phyloP scores from a whole-genome alignment of 257 asterid genomes.

The Euphrasia confusa region DNA sequence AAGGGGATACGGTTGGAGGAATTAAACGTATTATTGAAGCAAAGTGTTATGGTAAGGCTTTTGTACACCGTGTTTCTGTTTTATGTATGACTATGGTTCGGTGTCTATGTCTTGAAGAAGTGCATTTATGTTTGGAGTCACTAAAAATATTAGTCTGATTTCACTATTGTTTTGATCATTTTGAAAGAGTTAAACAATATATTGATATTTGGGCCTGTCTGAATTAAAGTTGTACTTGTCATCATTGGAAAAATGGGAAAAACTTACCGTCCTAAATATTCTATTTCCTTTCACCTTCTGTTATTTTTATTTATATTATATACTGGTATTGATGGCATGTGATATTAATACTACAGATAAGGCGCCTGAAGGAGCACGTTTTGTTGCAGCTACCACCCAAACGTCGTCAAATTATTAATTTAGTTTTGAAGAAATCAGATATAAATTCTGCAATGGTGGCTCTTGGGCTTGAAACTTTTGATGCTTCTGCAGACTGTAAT shows the following conservation, averaged over 20 bases:
- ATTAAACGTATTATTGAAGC: constrained; percentile 74
- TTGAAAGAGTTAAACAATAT: neutral
- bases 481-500: constrained; percentile 38
- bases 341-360: constrained; percentile 49
- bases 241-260: neutral
- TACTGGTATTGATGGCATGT: constrained; percentile 19
- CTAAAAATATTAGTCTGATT: neutral
- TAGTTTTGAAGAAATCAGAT: constrained; percentile 65
- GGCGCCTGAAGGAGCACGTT: constrained; percentile 92
- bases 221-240: neutral
- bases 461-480: constrained; percentile 41
- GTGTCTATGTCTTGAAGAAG: neutral
- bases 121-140: neutral
- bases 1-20: constrained; percentile 89
- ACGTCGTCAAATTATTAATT: constrained; percentile 77
- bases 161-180: neutral
- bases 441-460: constrained; percentile 59
- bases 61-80: constrained; percentile 5
- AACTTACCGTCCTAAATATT: neutral
- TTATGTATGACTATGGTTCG: neutral
- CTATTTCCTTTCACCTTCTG: neutral
- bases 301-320: neutral
- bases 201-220: neutral
- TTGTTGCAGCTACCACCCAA: constrained; percentile 80
- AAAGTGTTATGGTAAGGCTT: constrained; percentile 81